These are phyloP conservation scores for Trichophyton simii DNA, from an alignment of 2,329 filamentous ascomycete species.

Conservation along the genomic window DNA sequence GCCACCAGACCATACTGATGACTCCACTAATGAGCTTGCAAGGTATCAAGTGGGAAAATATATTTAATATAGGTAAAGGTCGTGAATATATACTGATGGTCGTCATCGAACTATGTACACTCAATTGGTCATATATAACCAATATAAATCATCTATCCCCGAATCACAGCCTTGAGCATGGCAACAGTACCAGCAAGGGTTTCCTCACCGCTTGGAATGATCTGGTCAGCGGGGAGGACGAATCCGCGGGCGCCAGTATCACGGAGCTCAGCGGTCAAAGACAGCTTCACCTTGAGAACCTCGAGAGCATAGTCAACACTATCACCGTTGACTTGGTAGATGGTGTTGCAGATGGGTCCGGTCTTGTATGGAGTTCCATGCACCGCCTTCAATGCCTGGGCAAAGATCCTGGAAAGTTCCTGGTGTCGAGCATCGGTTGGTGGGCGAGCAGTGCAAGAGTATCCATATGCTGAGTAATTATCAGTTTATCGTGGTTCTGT, in stretches of 20 bases:
- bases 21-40: background rate
- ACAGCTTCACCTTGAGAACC: slow-evolving; percentile 32
- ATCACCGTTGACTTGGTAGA: slow-evolving; percentile 41
- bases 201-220: slow-evolving; percentile 36
- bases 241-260: slow-evolving; percentile 40
- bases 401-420: slow-evolving; percentile 37
- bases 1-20: background rate
- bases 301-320: slow-evolving; percentile 37
- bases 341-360: slow-evolving; percentile 46
- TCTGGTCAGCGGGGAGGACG: slow-evolving; percentile 38
- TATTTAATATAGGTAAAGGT: background rate
- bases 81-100: background rate
- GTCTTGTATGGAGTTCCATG: slow-evolving; percentile 34
- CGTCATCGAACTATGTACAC: background rate
- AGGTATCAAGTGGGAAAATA: background rate
- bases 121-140: background rate
- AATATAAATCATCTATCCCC: background rate
- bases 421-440: slow-evolving; percentile 40
- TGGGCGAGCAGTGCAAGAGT: slow-evolving; percentile 40
- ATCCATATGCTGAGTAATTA: slow-evolving; percentile 40
- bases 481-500: background rate
- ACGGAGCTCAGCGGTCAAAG: slow-evolving; percentile 39
- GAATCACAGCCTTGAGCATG: slow-evolving; percentile 7
- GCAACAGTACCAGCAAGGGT: slow-evolving; percentile 31
- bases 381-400: slow-evolving; percentile 43